Evolutionary conservation across 257 asterid species (phyloP), one percentile per base, ranked within the genome.

Genomic region (Ilex aquifolium): DNA sequence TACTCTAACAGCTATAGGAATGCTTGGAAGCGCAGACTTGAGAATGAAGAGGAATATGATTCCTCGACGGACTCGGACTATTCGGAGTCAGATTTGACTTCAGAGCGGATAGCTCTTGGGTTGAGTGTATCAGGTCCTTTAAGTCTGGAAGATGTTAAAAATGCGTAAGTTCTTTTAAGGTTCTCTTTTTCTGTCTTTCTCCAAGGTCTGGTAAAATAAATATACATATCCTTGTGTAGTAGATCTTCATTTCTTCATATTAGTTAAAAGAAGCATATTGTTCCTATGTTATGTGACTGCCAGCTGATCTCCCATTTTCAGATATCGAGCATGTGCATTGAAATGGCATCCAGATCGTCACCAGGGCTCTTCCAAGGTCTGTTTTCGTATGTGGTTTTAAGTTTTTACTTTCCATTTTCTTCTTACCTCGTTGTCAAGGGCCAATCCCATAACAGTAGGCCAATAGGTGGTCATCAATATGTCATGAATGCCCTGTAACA

Each of bases 321-420:
- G 97, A 69, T 93, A 93, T 59, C 93, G 95, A 59, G 67, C 79
- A 32, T 89, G 96, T 64, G 99, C 99, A 10, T 70, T 93, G 64
- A 89, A 87, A 81, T 93, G 97, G 99, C 99, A 93, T 76, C 99
- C 99, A 15, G 99, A 93, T 74, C 96, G 99, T 44, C 99, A 89
- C 79, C 89, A 83, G 70, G 96, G 96, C 66, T 71, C 97, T 69
- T 81, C 85, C 69, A 91, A 91, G 98, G 98, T 91, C 82, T 68
- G 60, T 44, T 5, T 31, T 13, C 40, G 8, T 59, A 48, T 8
- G 7, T 60, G 36, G 39, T 39, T 21, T 21, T 21, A 2, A 2
- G 6, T 13, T 13, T 14, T 30, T 21, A 21, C 5, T 4, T 14
- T 29, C 6, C 9, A n/a, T 1, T 60, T 40, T 40, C 32, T 42